phyloP scores from a whole-genome alignment of 2,329 filamentous ascomycete species.

The Metarhizium anisopliae region DNA sequence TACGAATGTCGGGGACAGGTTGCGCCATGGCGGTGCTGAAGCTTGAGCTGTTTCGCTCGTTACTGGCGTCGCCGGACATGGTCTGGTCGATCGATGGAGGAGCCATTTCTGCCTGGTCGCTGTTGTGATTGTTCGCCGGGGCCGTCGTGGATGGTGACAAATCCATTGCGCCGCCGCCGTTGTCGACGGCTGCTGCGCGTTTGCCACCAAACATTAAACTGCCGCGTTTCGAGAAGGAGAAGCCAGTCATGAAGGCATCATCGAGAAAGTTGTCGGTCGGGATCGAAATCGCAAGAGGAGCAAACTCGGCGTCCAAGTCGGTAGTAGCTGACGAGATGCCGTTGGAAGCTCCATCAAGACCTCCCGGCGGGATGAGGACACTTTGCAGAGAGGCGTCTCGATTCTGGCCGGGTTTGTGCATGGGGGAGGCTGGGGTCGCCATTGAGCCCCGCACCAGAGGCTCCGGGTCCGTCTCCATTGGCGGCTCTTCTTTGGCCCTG shows the following conservation, averaged over 20 bases:
- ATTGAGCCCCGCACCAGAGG: constrained; percentile 17
- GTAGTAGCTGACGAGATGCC: constrained; percentile 15
- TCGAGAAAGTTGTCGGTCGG: constrained; percentile 48
- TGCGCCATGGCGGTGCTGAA: constrained; percentile 3
- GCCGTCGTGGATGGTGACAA: constrained; percentile 8
- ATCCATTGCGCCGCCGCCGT: constrained; percentile 10
- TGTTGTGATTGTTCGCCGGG: background rate
- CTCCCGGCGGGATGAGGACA: background rate
- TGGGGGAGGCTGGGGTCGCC: constrained; percentile 11
- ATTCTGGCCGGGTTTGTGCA: constrained; percentile 7
- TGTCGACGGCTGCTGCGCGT: constrained; percentile 12
- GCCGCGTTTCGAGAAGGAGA: constrained; percentile 55
- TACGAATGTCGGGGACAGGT: constrained; percentile 37
- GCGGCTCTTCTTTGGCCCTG: constrained; percentile 2
- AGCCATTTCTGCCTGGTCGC: background rate
- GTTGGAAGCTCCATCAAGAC: constrained; percentile 4
- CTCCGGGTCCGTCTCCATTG: constrained; percentile 9
- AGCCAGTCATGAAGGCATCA: constrained; percentile 45
- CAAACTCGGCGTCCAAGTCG: constrained; percentile 28
- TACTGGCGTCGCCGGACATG: constrained; percentile 1
- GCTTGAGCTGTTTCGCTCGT: constrained; percentile 1
- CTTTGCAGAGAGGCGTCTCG: constrained; percentile 6
- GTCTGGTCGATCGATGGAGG: constrained; percentile 8
- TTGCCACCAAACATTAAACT: constrained; percentile 53
- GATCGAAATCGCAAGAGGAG: constrained; percentile 47